These are phyloP conservation scores for Chalara sp. DNA, from an alignment of 2,329 filamentous ascomycete species.

Conservation along the genomic window DNA sequence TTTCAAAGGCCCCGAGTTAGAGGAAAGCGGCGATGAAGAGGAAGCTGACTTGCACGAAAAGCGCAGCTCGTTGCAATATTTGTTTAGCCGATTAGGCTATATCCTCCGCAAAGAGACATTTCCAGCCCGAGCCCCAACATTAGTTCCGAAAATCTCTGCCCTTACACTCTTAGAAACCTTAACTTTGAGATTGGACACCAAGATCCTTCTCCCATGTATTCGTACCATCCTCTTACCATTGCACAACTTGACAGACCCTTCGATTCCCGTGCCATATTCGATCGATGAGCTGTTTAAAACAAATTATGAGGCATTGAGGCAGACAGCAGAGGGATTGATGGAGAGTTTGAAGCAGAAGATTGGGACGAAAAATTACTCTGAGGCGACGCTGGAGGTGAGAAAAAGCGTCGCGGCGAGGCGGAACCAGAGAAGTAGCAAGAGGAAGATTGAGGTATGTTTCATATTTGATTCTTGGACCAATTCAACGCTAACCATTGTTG, in stretches of 20 bases:
- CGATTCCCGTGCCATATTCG: conserved; percentile 65
- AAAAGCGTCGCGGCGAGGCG: conserved; percentile 65
- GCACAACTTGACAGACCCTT: conserved; percentile 76
- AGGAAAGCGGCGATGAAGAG: conserved; percentile 19
- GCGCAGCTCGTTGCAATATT: conserved; percentile 57
- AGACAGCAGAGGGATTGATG: conserved; percentile 70
- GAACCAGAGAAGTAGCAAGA: conserved; percentile 71
- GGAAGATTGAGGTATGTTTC: conserved; percentile 61
- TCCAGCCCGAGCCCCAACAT: conserved; percentile 45
- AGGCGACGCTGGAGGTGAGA: conserved; percentile 64
- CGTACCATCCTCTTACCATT: conserved; percentile 61
- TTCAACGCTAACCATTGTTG: too few relatives aligned
- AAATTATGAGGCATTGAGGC: conserved; percentile 63
- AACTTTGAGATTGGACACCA: conserved; percentile 48
- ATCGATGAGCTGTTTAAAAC: conserved; percentile 63
- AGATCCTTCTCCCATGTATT: conserved; percentile 51
- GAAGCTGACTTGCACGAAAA: conserved; percentile 27
- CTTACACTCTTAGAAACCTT: conserved; percentile 70
- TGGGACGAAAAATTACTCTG: conserved; percentile 74
- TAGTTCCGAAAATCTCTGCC: conserved; percentile 69
- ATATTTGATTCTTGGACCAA: too few relatives aligned
- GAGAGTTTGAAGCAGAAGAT: conserved; percentile 78
- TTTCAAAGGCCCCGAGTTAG: conserved; percentile 37
- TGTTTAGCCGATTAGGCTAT: conserved; percentile 72
- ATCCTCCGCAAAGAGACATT: conserved; percentile 71